A percentile compares a stretch with the other conserved stretches of the same genome.
phyloP scores from a whole-genome alignment of 306 rosid species.

The Begonia fuchsioides region DNA sequence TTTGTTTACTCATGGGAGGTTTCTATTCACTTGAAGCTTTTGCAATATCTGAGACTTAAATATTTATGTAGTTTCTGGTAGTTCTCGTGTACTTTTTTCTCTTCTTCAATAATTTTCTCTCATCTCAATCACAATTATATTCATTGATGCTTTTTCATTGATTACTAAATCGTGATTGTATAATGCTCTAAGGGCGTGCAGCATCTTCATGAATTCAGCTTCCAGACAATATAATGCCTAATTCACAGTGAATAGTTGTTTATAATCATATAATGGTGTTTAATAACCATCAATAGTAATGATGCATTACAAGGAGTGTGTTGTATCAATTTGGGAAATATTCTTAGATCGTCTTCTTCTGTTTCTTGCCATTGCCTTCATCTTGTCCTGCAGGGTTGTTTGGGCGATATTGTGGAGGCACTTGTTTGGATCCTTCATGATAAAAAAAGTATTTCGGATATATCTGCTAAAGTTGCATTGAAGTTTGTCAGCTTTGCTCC shows the following conservation, averaged over 20 bases:
- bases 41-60: too few relatives aligned
- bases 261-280: not conserved
- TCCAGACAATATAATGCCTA: not conserved
- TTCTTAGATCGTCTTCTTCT: not conserved
- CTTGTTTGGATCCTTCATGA: slow-evolving; percentile 61
- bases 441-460: slow-evolving; percentile 28
- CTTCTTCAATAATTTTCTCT: too few relatives aligned
- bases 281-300: not conserved
- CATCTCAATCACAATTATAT: too few relatives aligned
- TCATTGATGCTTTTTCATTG: too few relatives aligned
- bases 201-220: too few relatives aligned
- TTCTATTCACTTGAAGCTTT: too few relatives aligned
- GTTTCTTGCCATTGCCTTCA: slow-evolving; percentile 2
- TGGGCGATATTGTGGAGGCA: slow-evolving; percentile 46
- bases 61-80: too few relatives aligned
- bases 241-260: not conserved
- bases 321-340: not conserved
- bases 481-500: slow-evolving; percentile 50
- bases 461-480: slow-evolving; percentile 40
- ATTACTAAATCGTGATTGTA: too few relatives aligned
- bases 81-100: too few relatives aligned
- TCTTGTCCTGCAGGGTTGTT: slow-evolving; percentile 39
- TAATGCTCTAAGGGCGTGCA: too few relatives aligned
- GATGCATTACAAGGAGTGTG: not conserved
- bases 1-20: too few relatives aligned